Evolutionary conservation across 352 stramenopile genomes (phyloP), one percentile per base, ranked within the genome.

Genomic region (Phytophthora chlamydospora): DNA sequence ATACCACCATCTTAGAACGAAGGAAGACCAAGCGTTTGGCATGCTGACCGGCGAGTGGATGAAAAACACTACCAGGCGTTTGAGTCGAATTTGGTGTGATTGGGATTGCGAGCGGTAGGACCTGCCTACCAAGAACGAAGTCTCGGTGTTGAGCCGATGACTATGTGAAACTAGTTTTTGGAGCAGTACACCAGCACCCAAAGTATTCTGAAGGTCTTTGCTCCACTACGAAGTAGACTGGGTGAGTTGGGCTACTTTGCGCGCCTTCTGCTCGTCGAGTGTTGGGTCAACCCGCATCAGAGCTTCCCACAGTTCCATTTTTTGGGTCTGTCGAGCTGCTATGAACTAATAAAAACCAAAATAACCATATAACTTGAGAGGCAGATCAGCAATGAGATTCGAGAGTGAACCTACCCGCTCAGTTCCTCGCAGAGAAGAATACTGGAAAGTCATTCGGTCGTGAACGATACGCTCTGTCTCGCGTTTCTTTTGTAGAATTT

Each of bases 231-330:
- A 51, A 13, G 49, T 27, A 41, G 50, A 43, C 24, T 58, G 21
- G 6, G 59, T 57, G 19, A 79, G 57, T 1, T 58, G 44, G 11
- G 75, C 78, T 21, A 78, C 74, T 46, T 89, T 73, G 35, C 73
- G 71, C 8, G 80, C 83, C 56, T 83, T 78, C 4, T 40, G 40
- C 49, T 89, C 77, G 31, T 73, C 66, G 16, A 92, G 53, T 12
- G 66, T 77, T n/a, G 83, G 78, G 51, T 92, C 83, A 0, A 92
- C 79, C 1, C 68, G 70, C 67, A 89, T 84, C 4, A 92, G 72
- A 35, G 83, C 80, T 49, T 92, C 65, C 83, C 83, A 92, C 10
- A 92, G 45, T 34, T 78, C 64, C 24, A 92, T 36, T 17, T 76
- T 80, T 2, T 68, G 40, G 4, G 79, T 66, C 6, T 79, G 77